Evolutionary conservation across 345 rosid species (phyloP).

Genomic region (Limnanthes douglasii): DNA sequence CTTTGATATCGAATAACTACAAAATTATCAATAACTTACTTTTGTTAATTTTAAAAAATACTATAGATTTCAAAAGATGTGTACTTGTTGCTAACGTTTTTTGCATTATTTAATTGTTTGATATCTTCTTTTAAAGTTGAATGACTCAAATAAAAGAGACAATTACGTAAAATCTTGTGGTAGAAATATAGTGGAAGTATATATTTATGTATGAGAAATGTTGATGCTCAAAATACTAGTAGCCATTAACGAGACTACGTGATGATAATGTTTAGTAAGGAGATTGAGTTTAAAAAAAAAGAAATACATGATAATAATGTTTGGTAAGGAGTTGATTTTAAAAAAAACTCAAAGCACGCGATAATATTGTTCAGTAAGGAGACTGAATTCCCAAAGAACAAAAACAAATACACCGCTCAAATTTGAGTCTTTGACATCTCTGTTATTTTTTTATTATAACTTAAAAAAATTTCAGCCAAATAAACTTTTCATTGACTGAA

Average conservation of each 20-base stretch:
- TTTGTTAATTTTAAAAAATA: constrained; percentile 18
- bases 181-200: constrained; percentile 35
- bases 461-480: too few relatives aligned
- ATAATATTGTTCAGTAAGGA: too few relatives aligned
- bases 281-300: too few relatives aligned
- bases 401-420: constrained; percentile 87
- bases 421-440: constrained; percentile 62
- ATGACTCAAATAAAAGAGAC: constrained; percentile 39
- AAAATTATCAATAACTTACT: constrained; percentile 37
- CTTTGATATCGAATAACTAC: constrained; percentile 35
- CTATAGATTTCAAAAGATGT: constrained; percentile 1
- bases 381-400: constrained; percentile 85
- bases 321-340: too few relatives aligned
- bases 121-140: constrained; percentile 17
- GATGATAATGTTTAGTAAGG: constrained; percentile 65
- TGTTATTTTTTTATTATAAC: too few relatives aligned
- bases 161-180: constrained; percentile 57
- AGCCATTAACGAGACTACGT: constrained; percentile 42
- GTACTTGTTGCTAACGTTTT: constrained; percentile 17
- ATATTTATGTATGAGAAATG: constrained; percentile 42
- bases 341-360: too few relatives aligned
- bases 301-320: too few relatives aligned
- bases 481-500: too few relatives aligned
- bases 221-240: constrained; percentile 46
- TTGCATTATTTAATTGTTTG: constrained; percentile 31